Evolutionary conservation across 108 stramenopile species (phyloP).

Genomic region (Poteriospumella lacustris): DNA sequence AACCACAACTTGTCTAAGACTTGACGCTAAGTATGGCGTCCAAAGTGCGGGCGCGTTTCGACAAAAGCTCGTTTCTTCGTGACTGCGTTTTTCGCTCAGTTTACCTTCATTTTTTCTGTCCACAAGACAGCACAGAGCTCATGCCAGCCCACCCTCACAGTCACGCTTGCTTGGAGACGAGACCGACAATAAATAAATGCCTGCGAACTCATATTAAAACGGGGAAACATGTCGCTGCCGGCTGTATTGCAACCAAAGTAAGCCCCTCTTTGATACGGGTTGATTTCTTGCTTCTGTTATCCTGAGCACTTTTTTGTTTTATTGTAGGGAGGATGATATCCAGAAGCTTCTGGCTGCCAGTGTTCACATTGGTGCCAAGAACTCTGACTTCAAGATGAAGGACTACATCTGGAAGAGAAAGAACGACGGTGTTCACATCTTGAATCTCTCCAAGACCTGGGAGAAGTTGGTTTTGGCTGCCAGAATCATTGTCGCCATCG

Average conservation of each 20-base stretch:
- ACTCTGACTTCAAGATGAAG: slow-evolving; percentile 89
- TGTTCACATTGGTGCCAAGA: slow-evolving; percentile 97
- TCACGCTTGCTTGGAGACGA: too few relatives aligned
- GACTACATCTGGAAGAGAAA: slow-evolving; percentile 91
- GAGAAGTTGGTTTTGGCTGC: slow-evolving; percentile 99
- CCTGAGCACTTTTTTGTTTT: neutral
- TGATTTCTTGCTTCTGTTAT: neutral
- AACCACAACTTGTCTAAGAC: too few relatives aligned
- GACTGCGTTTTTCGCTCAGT: too few relatives aligned
- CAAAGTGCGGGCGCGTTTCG: too few relatives aligned
- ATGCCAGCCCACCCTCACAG: too few relatives aligned
- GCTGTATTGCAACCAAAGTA: neutral
- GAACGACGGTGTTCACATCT: slow-evolving; percentile 81
- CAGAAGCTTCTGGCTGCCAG: slow-evolving; percentile 98
- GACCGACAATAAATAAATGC: too few relatives aligned
- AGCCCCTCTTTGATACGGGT: neutral
- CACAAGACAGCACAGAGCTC: too few relatives aligned
- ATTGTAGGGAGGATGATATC: slow-evolving; percentile 94
- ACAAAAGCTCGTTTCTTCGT: too few relatives aligned
- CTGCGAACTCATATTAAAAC: neutral
- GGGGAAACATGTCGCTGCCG: slow-evolving; percentile 13
- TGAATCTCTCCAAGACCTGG: slow-evolving; percentile 99
- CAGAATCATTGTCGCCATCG: slow-evolving; percentile 97
- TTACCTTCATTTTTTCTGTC: too few relatives aligned
- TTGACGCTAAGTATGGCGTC: too few relatives aligned